Conservation (phyloP, 1,139 yeast species). For the Saccharomyces hybrid region DNA sequence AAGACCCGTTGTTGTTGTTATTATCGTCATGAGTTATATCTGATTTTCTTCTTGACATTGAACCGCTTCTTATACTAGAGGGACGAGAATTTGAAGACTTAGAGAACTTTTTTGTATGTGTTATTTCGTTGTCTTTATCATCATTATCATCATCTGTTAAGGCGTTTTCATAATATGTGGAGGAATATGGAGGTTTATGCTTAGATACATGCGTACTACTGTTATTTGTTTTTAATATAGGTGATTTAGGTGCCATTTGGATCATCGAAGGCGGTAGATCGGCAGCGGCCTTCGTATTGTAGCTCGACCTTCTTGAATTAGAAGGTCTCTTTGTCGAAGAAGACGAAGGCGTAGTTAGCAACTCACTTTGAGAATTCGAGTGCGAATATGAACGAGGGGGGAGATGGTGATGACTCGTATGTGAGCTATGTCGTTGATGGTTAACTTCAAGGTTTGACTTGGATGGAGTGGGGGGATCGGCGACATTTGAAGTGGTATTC, state of each 20-base stretch:
- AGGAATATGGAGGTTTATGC: conserved; percentile 12
- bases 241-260: conserved; percentile 59
- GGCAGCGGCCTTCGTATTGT: conserved; percentile 11
- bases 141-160: conserved; percentile 27
- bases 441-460: not conserved
- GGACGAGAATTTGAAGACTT: conserved; percentile 12
- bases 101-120: conserved; percentile 1
- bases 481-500: not conserved
- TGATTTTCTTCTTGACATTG: conserved; percentile 18
- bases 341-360: conserved; percentile 6
- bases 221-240: conserved; percentile 39
- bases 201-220: conserved; percentile 25
- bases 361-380: not conserved
- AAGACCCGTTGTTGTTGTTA: not conserved
- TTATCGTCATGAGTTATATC: conserved; percentile 8
- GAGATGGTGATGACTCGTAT: conserved; percentile 2
- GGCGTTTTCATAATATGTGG: conserved; percentile 26
- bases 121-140: conserved; percentile 10
- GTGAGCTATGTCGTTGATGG: conserved; percentile 8
- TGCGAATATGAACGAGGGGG: conserved; percentile 3
- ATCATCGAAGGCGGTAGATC: conserved; percentile 62
- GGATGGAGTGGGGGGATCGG: conserved; percentile 3
- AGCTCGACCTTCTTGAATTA: conserved; percentile 20
- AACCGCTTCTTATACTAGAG: conserved; percentile 18
- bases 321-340: conserved; percentile 9